Evolutionary conservation across 306 rosid species (phyloP).

Genomic region (Castanospermum australe): DNA sequence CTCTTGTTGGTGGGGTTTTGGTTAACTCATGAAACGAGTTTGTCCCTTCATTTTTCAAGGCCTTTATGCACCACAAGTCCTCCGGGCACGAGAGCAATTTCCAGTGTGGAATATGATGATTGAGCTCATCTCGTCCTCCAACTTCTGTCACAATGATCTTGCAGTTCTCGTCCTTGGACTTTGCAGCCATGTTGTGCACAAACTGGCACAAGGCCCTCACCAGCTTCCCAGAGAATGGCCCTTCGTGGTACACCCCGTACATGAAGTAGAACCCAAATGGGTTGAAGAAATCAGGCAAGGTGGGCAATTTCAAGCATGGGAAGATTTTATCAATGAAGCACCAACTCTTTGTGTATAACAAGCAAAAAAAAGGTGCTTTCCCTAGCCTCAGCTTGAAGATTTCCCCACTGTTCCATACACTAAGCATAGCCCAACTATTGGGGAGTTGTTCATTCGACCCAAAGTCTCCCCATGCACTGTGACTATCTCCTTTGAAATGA

Average conservation of each 20-base stretch:
- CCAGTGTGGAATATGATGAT: constrained; percentile 64
- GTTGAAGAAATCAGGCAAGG: constrained; percentile 50
- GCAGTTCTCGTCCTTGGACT: constrained; percentile 31
- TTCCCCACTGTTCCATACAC: constrained; percentile 78
- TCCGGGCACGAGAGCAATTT: constrained; percentile 56
- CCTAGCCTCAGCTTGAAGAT: constrained; percentile 67
- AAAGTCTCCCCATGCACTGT: constrained; percentile 7
- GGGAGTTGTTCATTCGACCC: constrained; percentile 28
- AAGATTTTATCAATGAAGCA: constrained; percentile 43
- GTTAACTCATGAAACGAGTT: constrained; percentile 33
- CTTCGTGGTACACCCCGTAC: constrained; percentile 56
- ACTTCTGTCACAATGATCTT: constrained; percentile 60
- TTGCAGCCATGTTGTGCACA: constrained; percentile 56
- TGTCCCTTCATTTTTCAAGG: constrained; percentile 43
- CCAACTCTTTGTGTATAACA: constrained; percentile 56
- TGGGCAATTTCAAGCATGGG: constrained; percentile 53
- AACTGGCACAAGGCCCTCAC: constrained; percentile 47
- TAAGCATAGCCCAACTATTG: constrained; percentile 65
- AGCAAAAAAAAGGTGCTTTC: constrained; percentile 62
- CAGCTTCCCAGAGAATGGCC: constrained; percentile 55
- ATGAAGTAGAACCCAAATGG: constrained; percentile 70
- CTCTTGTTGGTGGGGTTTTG: constrained; percentile 40
- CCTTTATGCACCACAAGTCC: constrained; percentile 83
- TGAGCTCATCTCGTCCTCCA: constrained; percentile 41
- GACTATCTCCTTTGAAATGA: constrained; percentile 43